Conservation (phyloP, 345 rosid genomes). For the Citrus australasica region DNA sequence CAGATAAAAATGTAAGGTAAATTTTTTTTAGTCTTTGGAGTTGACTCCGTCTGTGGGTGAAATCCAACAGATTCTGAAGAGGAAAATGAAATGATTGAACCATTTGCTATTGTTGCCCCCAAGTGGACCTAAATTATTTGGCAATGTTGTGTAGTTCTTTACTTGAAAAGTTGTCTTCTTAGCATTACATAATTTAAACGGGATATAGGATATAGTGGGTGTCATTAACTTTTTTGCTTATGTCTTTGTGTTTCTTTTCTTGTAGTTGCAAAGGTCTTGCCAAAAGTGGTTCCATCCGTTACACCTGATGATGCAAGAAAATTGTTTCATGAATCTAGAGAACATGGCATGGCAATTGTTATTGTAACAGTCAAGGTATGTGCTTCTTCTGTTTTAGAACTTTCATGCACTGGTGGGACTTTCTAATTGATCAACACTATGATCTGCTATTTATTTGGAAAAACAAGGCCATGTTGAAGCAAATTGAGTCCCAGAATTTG, state of each 20-base stretch:
- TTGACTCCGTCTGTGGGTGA: not conserved
- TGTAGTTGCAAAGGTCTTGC: slow-evolving; percentile 29
- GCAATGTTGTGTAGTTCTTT: not conserved
- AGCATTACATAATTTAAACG: not conserved
- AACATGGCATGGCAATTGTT: slow-evolving; percentile 28
- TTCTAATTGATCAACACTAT: not conserved
- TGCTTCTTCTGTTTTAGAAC: not conserved
- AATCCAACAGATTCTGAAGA: not conserved
- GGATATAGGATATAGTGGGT: not conserved
- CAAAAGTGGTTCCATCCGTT: slow-evolving; percentile 31
- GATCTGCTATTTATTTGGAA: not conserved
- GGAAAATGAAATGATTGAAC: not conserved
- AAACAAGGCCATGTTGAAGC: not conserved
- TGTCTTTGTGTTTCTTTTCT: not conserved
- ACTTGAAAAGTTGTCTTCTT: not conserved
- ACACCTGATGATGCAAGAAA: slow-evolving; percentile 30
- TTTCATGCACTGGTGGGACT: not conserved
- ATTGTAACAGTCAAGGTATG: slow-evolving; percentile 32
- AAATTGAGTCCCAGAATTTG: not conserved
- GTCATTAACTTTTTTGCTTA: not conserved
- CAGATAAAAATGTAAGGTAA: not conserved
- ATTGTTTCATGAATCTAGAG: slow-evolving; percentile 24
- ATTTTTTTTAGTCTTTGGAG: not conserved
- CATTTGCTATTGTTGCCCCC: not conserved
- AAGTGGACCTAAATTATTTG: not conserved